Evolutionary conservation across 2,329 filamentous ascomycete species (phyloP).

Genomic region (Conoideocrella luteorostrata): DNA sequence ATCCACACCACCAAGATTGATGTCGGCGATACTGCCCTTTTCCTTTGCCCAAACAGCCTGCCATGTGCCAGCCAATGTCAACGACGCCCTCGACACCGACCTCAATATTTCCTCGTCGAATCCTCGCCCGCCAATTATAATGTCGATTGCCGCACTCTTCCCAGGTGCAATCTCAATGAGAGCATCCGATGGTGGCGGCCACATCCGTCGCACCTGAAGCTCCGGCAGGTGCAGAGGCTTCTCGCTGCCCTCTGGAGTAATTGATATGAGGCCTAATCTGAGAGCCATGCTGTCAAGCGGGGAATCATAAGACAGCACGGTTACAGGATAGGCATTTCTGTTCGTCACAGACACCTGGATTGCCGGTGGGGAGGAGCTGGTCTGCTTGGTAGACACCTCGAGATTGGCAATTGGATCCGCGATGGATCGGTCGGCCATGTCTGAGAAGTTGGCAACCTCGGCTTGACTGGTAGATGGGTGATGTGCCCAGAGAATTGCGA

Average conservation of each 20-base stretch:
- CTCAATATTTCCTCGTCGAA: neutral
- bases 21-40: neutral
- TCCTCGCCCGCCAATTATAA: neutral
- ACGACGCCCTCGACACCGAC: neutral
- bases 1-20: neutral
- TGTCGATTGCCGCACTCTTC: constrained; percentile 14
- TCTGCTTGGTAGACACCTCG: neutral
- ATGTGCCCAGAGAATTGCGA: neutral
- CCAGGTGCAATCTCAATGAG: constrained; percentile 4
- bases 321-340: constrained; percentile 29
- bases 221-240: constrained; percentile 29
- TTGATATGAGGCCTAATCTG: constrained; percentile 33
- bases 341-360: constrained; percentile 35
- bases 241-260: constrained; percentile 28
- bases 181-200: constrained; percentile 31
- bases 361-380: constrained; percentile 26
- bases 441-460: neutral
- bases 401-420: neutral
- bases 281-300: constrained; percentile 38
- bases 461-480: neutral
- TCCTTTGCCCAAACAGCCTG: constrained; percentile 2
- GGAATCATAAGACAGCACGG: constrained; percentile 36
- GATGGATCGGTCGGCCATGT: neutral
- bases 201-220: constrained; percentile 31
- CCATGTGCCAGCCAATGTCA: neutral